Conservation (phyloP, 768 basidiomycete species). For the Crucibulum laeve region DNA sequence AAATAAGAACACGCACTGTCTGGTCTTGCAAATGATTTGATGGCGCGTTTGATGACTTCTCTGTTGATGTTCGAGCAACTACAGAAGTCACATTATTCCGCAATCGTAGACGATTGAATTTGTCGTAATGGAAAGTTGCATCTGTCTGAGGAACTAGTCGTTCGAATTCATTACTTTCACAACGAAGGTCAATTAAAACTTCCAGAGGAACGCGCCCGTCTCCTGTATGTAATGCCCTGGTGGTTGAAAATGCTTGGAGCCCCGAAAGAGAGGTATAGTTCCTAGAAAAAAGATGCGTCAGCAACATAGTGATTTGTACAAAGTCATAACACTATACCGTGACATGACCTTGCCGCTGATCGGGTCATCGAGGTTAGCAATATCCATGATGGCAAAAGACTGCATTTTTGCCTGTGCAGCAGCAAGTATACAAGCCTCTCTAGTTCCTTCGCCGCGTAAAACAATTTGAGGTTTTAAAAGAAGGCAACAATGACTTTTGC, state of each 20-base stretch:
- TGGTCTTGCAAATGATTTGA: constrained; percentile 29
- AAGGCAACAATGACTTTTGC: constrained; percentile 77
- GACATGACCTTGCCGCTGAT: constrained; percentile 84
- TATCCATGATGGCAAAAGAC: constrained; percentile 78
- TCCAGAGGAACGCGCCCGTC: constrained; percentile 80
- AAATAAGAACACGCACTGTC: constrained; percentile 19
- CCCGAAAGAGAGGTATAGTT: constrained; percentile 76
- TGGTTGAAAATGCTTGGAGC: constrained; percentile 85
- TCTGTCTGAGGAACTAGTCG: constrained; percentile 88
- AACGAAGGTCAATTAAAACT: constrained; percentile 80
- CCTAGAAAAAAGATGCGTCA: constrained; percentile 30
- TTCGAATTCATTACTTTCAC: constrained; percentile 80
- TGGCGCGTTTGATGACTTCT: constrained; percentile 21
- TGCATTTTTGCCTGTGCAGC: constrained; percentile 79
- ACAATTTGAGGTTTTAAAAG: constrained; percentile 90
- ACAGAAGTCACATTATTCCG: constrained; percentile 65
- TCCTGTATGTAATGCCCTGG: constrained; percentile 29
- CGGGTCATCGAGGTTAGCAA: constrained; percentile 72
- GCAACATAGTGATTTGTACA: neutral
- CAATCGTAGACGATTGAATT: constrained; percentile 87
- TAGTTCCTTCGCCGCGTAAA: constrained; percentile 51
- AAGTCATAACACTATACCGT: constrained; percentile 41
- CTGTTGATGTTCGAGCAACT: constrained; percentile 28
- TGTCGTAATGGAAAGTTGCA: constrained; percentile 84
- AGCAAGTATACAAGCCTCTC: constrained; percentile 66